phyloP scores from a whole-genome alignment of 139 green algal genomes.

The Picochlorum sp. region DNA sequence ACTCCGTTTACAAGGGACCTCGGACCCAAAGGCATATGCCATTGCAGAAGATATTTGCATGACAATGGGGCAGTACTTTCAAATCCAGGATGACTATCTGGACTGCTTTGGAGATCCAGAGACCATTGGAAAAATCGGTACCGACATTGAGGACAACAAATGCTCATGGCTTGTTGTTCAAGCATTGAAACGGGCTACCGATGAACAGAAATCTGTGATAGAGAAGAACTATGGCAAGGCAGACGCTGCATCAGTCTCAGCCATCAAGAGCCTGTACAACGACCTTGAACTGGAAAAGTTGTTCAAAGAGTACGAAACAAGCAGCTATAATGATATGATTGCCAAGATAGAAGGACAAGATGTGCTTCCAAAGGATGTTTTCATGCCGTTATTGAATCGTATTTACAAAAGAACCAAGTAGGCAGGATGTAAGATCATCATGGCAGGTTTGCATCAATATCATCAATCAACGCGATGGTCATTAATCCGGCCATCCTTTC shows the following conservation, averaged over 20 bases:
- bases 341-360: constrained; percentile 68
- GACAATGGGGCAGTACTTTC: constrained; percentile 92
- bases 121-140: constrained; percentile 95
- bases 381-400: constrained; percentile 79
- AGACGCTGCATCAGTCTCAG: constrained; percentile 54
- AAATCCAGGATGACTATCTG: constrained; percentile 97
- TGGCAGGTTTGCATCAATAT: background rate
- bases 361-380: constrained; percentile 70
- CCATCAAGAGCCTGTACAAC: constrained; percentile 84
- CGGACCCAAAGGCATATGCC: constrained; percentile 31
- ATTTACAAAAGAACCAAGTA: constrained; percentile 97
- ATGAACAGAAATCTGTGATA: constrained; percentile 74
- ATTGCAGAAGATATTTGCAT: constrained; percentile 73
- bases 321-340: constrained; percentile 51
- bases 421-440: background rate
- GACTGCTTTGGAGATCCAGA: constrained; percentile 91
- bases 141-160: constrained; percentile 98
- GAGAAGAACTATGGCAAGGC: constrained; percentile 84
- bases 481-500: no score
- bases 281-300: constrained; percentile 72
- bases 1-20: constrained; percentile 75
- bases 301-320: constrained; percentile 82
- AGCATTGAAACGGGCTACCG: constrained; percentile 65
- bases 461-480: background rate
- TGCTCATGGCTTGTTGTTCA: constrained; percentile 97